Conservation (phyloP, 176 grass and related monocot species). For the Avena eriantha region DNA sequence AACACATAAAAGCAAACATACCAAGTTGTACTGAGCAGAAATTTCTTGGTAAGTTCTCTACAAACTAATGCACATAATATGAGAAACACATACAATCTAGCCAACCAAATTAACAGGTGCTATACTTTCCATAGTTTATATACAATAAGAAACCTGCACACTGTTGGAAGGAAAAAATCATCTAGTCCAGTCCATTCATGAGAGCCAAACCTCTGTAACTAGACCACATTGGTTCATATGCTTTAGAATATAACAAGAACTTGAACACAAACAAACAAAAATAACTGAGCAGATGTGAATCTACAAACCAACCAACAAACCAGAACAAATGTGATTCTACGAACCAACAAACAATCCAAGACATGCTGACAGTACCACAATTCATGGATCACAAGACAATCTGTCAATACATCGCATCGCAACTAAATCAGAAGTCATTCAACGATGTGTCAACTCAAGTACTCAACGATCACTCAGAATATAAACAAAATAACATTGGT, state of each 20-base stretch:
- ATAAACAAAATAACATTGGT: not conserved
- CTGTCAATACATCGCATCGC: not conserved
- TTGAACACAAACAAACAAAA: not conserved
- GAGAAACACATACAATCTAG: not conserved
- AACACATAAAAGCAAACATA: no score
- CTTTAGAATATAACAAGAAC: not conserved
- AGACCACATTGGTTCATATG: not conserved
- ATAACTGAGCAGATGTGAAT: no score
- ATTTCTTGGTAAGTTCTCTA: not conserved
- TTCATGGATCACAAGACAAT: not conserved
- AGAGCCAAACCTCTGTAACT: not conserved
- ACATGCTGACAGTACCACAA: not conserved
- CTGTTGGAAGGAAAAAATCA: not conserved
- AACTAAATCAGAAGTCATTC: not conserved
- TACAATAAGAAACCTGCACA: not conserved
- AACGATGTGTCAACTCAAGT: no score
- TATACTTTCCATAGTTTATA: not conserved
- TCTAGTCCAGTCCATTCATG: not conserved
- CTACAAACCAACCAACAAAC: no score
- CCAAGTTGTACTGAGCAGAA: not conserved
- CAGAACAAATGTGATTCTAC: not conserved
- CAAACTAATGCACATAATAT: not conserved
- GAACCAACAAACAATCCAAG: not conserved
- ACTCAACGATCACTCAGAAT: no score
- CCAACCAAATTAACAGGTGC: not conserved